Conservation (phyloP, 2,329 filamentous ascomycete species). For the Boeremia lycopersici region DNA sequence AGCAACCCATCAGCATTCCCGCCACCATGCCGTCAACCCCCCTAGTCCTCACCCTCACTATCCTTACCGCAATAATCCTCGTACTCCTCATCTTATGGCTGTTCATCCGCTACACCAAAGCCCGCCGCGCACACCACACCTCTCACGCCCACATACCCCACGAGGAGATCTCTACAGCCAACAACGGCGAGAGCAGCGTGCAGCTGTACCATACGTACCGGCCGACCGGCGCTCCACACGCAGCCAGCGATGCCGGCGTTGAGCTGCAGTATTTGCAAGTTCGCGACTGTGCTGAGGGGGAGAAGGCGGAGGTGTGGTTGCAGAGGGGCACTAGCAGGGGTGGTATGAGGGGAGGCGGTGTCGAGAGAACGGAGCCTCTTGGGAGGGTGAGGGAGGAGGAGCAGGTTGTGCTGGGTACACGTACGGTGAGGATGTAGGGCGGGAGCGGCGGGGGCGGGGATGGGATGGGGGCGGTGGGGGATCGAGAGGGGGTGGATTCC, state of each 20-base stretch:
- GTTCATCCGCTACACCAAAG: slow-evolving; percentile 13
- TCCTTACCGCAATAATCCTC: slow-evolving; percentile 21
- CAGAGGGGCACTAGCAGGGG: slow-evolving; percentile 2
- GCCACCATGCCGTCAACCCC: slow-evolving; percentile 4
- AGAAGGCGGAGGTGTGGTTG: slow-evolving; percentile 26
- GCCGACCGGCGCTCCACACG: background rate
- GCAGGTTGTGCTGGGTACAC: background rate
- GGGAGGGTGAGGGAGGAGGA: background rate
- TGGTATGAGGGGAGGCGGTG: background rate
- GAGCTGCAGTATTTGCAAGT: background rate
- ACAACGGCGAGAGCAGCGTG: background rate
- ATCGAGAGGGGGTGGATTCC: too few relatives aligned
- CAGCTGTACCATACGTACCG: background rate
- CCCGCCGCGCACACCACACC: background rate
- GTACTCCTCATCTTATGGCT: slow-evolving; percentile 25
- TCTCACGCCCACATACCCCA: background rate
- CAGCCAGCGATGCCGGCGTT: background rate
- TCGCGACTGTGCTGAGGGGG: slow-evolving; percentile 6
- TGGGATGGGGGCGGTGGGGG: too few relatives aligned
- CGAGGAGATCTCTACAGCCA: background rate
- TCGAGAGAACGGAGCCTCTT: too few relatives aligned
- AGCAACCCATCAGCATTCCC: too few relatives aligned
- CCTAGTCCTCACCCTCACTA: slow-evolving; percentile 24
- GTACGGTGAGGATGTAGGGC: background rate
- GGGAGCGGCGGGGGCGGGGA: too few relatives aligned